Base-by-base conservation (phyloP, 2,329 filamentous ascomycete species). In the Trichophyton rubrum region DNA sequence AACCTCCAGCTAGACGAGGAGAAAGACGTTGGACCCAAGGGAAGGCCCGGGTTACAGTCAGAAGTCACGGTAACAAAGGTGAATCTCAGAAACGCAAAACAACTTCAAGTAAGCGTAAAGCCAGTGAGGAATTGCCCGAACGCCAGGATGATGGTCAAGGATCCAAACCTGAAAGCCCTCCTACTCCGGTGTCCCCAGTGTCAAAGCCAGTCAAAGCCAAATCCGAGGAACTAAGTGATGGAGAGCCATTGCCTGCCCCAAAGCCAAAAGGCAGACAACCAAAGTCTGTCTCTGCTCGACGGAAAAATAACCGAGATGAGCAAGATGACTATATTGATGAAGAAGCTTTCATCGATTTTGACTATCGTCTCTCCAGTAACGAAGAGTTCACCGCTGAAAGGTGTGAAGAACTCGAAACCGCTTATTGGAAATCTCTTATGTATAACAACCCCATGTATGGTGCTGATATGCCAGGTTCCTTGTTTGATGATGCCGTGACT, bases 341-440 rank as follows among this genome's bases (percentile, higher is more conserved):
- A 73, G 87, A 87, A 63, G 88, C 89, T 0, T 99, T 96, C 76
- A 86, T 88, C 68, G 83, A 87, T 65, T 99, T 95, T 71, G 88
- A 97, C 70, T 97, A 97, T 71, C 85, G 84, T 56, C 87, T 96
- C 74, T 85, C 92, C 55, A 80, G 83, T 66, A 82, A 90, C 35
- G 88, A 91, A 4, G 90, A 97, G 59, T 99, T 88, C 71, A 95
- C 90, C 0, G 82, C 87, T 0, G 92, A 97, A 72, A 83, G 95
- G 62, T 97, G 93, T 70, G 90, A 95, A 67, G 93, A 99, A 71
- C 81, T 99, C 4, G 93, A 99, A 74, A 87, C 89, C 59, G 87
- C 86, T 49, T 99, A 99, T 75, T 99, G 93, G 93, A 96, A 95
- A 75, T 96, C 90, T 0, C 80, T 99, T 64, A 96, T 91, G 22